Evolutionary conservation across 805 yeast genomes (phyloP).

Genomic region (Scheffersomyces coipomensis): DNA sequence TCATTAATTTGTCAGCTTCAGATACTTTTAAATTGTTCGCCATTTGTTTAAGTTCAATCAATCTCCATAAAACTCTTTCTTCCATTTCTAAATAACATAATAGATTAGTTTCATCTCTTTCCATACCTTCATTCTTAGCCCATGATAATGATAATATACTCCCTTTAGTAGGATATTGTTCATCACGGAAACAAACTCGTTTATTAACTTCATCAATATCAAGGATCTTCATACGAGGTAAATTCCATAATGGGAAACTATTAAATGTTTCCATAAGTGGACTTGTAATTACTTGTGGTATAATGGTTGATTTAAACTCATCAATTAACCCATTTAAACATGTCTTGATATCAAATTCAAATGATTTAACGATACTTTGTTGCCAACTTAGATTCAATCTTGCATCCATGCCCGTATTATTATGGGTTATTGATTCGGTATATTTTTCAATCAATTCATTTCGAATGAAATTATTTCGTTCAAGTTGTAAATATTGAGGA

Average conservation of each 20-base stretch:
- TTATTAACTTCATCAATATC: background rate
- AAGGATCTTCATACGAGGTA: background rate
- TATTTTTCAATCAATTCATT: too few relatives aligned
- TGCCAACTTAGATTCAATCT: background rate
- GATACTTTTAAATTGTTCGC: background rate
- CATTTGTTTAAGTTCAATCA: background rate
- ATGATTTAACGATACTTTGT: background rate
- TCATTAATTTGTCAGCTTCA: background rate
- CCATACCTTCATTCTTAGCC: background rate
- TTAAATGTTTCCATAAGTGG: too few relatives aligned
- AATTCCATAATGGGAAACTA: background rate
- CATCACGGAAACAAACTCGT: background rate
- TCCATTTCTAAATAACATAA: background rate
- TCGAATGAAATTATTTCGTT: background rate
- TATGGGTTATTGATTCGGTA: too few relatives aligned
- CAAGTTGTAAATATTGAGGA: background rate
- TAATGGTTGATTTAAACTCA: too few relatives aligned
- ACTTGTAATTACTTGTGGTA: too few relatives aligned
- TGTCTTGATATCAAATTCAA: background rate
- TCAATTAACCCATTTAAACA: background rate
- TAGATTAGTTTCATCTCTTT: background rate
- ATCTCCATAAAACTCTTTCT: background rate
- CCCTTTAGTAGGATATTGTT: background rate
- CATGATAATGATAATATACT: background rate
- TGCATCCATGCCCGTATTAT: too few relatives aligned